Conservation (phyloP, 164 flowering plant genomes). For the Kalanchoe fedtschenkoi region DNA sequence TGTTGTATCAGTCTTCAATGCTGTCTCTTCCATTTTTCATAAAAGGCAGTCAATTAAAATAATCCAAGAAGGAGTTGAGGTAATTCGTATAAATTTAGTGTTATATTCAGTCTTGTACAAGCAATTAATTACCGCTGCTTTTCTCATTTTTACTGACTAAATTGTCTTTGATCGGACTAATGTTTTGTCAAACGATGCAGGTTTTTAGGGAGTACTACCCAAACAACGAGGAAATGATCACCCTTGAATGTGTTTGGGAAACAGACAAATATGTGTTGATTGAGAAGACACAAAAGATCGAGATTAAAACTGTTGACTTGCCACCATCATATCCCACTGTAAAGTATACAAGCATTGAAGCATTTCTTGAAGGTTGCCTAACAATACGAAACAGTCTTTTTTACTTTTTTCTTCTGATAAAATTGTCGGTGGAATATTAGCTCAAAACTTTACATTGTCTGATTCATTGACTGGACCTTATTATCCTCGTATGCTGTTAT, state of each 20-base stretch:
- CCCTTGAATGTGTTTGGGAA: conserved; percentile 52
- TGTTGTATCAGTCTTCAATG: conserved; percentile 53
- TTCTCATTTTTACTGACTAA: not conserved
- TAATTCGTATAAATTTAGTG: conserved; percentile 11
- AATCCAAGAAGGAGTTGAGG: conserved; percentile 60
- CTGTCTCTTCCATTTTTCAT: conserved; percentile 47
- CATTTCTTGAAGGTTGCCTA: conserved; percentile 56
- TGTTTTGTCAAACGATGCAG: conserved; percentile 22
- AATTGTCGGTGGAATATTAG: too few relatives aligned
- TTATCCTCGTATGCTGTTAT: not conserved
- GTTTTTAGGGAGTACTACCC: conserved; percentile 66
- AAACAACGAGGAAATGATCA: conserved; percentile 24
- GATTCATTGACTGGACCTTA: not conserved
- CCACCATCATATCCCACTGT: conserved; percentile 13
- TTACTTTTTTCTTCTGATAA: not conserved
- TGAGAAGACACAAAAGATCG: conserved; percentile 24
- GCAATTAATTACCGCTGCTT: not conserved
- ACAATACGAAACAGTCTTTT: conserved; percentile 1
- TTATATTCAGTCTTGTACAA: not conserved
- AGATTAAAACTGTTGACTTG: conserved; percentile 15
- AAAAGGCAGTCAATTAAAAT: conserved; percentile 53
- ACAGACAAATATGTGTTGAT: conserved; percentile 53
- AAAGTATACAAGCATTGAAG: conserved; percentile 35
- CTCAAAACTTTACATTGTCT: too few relatives aligned
- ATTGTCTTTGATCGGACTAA: not conserved